These are phyloP conservation scores for Fusarium sp. DNA, from an alignment of 2,329 filamentous ascomycete species.

Conservation along the genomic window DNA sequence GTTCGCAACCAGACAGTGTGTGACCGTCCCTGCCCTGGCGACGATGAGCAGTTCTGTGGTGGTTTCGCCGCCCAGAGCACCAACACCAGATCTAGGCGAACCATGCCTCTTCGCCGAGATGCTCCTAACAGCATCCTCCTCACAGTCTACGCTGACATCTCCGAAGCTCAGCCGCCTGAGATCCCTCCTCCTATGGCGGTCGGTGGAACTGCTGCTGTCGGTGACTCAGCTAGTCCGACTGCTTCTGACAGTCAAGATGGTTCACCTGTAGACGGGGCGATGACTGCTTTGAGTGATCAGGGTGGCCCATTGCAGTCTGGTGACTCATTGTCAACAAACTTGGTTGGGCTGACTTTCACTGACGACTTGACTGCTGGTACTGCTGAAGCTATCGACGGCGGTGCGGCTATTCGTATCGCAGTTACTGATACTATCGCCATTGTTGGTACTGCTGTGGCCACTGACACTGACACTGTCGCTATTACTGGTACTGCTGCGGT, in stretches of 20 bases:
- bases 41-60: slow-evolving; percentile 56
- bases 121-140: slow-evolving; percentile 51
- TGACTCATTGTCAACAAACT: background rate
- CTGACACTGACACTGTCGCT: background rate
- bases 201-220: background rate
- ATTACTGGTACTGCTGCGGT: background rate
- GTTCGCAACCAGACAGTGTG: slow-evolving; percentile 46
- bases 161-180: slow-evolving; percentile 44
- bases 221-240: background rate
- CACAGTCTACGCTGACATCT: slow-evolving; percentile 57
- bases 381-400: background rate
- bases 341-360: background rate
- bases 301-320: background rate
- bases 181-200: slow-evolving; percentile 51
- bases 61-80: slow-evolving; percentile 45
- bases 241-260: background rate
- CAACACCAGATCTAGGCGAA: slow-evolving; percentile 14
- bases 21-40: slow-evolving; percentile 55
- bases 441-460: too few species aligned
- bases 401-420: background rate
- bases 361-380: background rate
- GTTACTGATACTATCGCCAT: background rate
- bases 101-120: slow-evolving; percentile 42
- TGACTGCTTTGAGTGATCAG: background rate
- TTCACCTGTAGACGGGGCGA: background rate